A percentile compares a stretch with the other conserved stretches of the same genome.
These are phyloP conservation scores for Fagus crenata DNA, from an alignment of 306 rosid genomes.

Conservation along the genomic window DNA sequence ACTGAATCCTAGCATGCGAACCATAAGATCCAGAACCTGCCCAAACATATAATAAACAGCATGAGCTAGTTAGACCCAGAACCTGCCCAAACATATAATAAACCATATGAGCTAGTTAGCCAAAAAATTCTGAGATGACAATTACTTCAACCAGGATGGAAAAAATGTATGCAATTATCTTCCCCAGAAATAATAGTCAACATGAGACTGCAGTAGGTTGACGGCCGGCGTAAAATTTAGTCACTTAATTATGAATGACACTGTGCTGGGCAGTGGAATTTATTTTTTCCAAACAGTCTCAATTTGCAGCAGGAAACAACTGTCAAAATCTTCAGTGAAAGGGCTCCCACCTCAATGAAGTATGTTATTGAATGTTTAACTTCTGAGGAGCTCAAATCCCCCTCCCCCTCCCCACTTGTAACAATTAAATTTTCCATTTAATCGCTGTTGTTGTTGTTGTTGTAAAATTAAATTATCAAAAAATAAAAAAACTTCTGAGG, in stretches of 20 bases:
- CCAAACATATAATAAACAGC: conserved; percentile 20
- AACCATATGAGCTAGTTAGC: not conserved
- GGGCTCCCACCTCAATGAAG: not conserved
- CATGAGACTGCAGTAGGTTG: not conserved
- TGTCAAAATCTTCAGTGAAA: not conserved
- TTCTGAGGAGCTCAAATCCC: not conserved
- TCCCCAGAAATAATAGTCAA: not conserved
- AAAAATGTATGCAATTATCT: not conserved
- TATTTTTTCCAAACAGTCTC: not conserved
- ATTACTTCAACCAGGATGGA: not conserved
- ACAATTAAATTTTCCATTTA: too few relatives aligned
- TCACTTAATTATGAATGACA: too few relatives aligned
- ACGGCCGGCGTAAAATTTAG: too few relatives aligned
- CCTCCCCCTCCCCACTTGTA: too few relatives aligned
- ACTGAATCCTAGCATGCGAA: conserved; percentile 93
- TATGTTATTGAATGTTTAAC: not conserved
- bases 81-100: conserved; percentile 50
- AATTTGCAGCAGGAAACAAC: not conserved
- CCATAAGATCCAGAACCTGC: conserved; percentile 96
- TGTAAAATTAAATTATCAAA: too few relatives aligned
- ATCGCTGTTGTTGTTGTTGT: too few relatives aligned
- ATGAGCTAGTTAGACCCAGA: conserved; percentile 57
- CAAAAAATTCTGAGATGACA: not conserved
- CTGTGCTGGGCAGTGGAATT: not conserved
- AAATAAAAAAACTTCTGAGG: not conserved